These are phyloP conservation scores for Solanum ossicruentum DNA, from an alignment of 257 asterid species.

Conservation along the genomic window DNA sequence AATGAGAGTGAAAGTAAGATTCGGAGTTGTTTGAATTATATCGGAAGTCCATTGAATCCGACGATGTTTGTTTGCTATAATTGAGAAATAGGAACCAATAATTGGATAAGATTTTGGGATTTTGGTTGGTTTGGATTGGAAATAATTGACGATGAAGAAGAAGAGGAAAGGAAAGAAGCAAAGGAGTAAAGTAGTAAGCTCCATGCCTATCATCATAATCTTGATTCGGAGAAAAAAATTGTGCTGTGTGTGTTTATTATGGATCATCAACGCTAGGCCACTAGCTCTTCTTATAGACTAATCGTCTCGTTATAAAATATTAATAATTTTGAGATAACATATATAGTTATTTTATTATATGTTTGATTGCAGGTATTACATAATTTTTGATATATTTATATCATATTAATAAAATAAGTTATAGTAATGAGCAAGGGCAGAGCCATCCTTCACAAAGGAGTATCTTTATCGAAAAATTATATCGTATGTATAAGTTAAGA, in stretches of 20 bases:
- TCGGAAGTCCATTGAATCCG: conserved; percentile 46
- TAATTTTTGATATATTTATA: no score
- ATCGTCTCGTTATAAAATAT: no score
- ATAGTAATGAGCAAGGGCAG: no score
- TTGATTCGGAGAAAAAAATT: neutral
- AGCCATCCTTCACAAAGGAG: no score
- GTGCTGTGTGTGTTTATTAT: neutral
- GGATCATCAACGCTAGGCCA: neutral
- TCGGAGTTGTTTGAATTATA: conserved; percentile 15
- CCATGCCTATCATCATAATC: neutral
- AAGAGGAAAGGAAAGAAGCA: conserved; percentile 15
- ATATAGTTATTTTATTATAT: no score
- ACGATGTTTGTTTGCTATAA: conserved; percentile 24
- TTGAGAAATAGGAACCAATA: conserved; percentile 28
- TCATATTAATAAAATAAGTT: no score
- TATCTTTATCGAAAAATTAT: no score
- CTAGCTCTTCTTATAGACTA: neutral
- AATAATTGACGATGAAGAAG: conserved; percentile 8
- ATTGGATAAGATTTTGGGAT: conserved; percentile 36
- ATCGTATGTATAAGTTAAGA: no score
- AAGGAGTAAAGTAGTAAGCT: conserved; percentile 10
- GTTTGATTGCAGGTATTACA: no score
- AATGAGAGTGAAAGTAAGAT: conserved; percentile 41
- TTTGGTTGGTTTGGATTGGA: neutral
- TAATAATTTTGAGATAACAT: no score